Base-by-base conservation (phyloP, 2,329 filamentous ascomycete species). In the Trichoderma pleuroti region DNA sequence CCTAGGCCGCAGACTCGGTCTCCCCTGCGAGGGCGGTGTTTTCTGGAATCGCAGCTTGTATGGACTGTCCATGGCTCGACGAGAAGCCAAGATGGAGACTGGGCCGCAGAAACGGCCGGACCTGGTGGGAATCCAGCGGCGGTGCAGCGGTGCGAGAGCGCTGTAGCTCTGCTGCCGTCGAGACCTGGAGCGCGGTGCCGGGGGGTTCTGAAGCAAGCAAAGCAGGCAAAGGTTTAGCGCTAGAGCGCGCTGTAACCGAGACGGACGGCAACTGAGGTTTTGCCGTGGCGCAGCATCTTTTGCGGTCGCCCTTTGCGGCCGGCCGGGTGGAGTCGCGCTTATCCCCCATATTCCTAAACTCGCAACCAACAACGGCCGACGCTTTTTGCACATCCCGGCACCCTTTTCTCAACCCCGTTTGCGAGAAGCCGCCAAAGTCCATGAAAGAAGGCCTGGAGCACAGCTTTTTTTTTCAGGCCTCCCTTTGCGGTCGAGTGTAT, bases 51-150 rank as follows among this genome's bases (percentile, higher is more conserved):
- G 18, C 24, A 54, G 10, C 36, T n/a, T 60, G 30, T 59, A 24
- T 62, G 62, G 62, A 21, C 9, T 46, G 52, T 24, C 11, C 12
- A 56, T n/a, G 36, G 36, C n/a, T 28, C 5, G 62, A 59, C 21
- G 3, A 57, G 18, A 16, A 32, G 12, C n/a, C 24, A 18, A n/a
- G 18, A 63, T 71, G 68, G 71, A 67, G 61, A 68, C 61, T 32
- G 28, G 71, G 71, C 52, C 71, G 71, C 71, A 72, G 49, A 72
- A 71, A 68, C 71, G 71, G 71, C 69, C 71, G 69, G 69, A 32
- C 62, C 57, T 39, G 61, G 61, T 56, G 70, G 56, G 39, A 54
- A 39, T 66, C 42, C 32, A 52, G 56, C 63, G 69, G 62, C 63
- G 69, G 69, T 68, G 62, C 69, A 68, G 52, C 32, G 49, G 10